These are phyloP conservation scores for Cyberlindnera bimundalis DNA, from an alignment of 805 yeast genomes.

Conservation along the genomic window DNA sequence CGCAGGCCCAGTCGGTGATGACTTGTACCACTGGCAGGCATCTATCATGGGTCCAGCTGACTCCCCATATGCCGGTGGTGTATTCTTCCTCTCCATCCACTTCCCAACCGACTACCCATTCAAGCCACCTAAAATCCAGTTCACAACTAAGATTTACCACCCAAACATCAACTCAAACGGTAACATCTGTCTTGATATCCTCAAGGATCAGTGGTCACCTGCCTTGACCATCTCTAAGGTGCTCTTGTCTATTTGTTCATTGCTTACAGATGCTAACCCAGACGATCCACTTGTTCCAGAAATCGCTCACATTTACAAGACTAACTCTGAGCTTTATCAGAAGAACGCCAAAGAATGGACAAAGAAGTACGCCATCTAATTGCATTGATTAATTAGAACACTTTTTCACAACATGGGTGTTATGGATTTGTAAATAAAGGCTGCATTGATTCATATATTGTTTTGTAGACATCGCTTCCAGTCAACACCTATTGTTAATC, in stretches of 20 bases:
- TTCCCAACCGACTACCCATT: constrained; percentile 99
- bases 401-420: background rate
- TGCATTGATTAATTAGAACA: background rate
- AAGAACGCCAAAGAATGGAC: constrained; percentile 99
- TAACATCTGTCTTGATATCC: constrained; percentile 92
- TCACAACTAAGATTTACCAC: constrained; percentile 95
- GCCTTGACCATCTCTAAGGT: constrained; percentile 96
- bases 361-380: constrained; percentile 85
- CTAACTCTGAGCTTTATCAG: constrained; percentile 90
- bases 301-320: constrained; percentile 93
- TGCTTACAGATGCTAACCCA: constrained; percentile 96
- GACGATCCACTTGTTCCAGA: constrained; percentile 99
- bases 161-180: constrained; percentile 97
- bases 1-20: constrained; percentile 98
- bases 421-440: constrained; percentile 19
- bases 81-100: constrained; percentile 91
- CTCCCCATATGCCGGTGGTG: constrained; percentile 88
- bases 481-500: too few species aligned
- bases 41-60: constrained; percentile 99
- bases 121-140: constrained; percentile 93
- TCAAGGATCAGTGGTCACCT: constrained; percentile 99
- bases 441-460: constrained; percentile 10
- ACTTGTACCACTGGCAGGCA: constrained; percentile 98
- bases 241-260: constrained; percentile 87
- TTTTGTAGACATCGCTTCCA: too few species aligned